Evolutionary conservation across 169 alveolate species (phyloP), one percentile per base, ranked within the genome.

Genomic region (Plasmodium sp.): DNA sequence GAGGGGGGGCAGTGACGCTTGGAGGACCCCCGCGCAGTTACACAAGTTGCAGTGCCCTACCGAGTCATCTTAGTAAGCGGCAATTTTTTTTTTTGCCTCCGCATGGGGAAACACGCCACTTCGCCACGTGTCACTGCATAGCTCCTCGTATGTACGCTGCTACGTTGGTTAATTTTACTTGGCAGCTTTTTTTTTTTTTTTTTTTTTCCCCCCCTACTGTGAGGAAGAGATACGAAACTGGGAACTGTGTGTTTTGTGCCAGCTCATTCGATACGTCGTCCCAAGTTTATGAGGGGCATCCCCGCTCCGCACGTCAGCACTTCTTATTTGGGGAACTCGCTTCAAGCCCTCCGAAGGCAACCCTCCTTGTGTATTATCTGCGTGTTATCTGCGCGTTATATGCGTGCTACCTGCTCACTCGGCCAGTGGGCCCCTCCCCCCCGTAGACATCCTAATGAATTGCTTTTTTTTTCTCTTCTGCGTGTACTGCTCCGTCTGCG

Each of bases 401-500:
- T 39, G 45, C 45, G 27, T 39, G 2, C 2, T 9, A 5, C 9
- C 62, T 1, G 3, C 2, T 48, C 3, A 48, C 58, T 12, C 12
- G 27, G 9, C 12, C 62, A 51, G 27, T 22, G 27, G 27, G 27
- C 6, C 58, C 58, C 12, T n/a, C 58, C 58, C 58, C 58, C 5
- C 58, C 62, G 22, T 16, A 16, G 62, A 14, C 62, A 34, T 3
- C 62, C 51, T 45, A 22, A 84, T 45, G 85, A 73, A 73, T 2
- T 73, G n/a, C n/a, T 84, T 84, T 22, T 45, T 5, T 41, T 6
- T n/a, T 5, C 48, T 43, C 34, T 88, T 79, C 54, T 88, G 41
- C 72, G 33, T 88, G 62, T 58, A 88, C n/a, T 79, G 80, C 62
- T 88, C 43, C 67, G 9, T 77, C 9, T 62, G 80, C 34, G 9